Evolutionary conservation across 257 asterid genomes (phyloP), one percentile per base, ranked within the genome.

Genomic region (Ligustrum vulgare): DNA sequence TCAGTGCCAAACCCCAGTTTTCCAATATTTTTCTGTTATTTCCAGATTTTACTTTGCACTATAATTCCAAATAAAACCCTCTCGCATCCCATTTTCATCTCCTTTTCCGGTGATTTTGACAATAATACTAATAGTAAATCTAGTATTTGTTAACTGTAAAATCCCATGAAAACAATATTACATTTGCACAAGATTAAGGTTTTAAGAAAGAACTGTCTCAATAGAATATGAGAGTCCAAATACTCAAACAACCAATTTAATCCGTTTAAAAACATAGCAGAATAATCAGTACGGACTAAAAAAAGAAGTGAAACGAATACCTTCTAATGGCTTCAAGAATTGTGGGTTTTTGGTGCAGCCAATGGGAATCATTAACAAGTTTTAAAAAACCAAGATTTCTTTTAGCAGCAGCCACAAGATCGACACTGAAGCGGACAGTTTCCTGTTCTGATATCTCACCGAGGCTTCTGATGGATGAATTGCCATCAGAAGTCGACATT

Each of bases 341-440:
- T 1, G 88, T 73, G 63, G 93, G 69, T 71, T 58, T 77, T 67
- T 88, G 85, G 60, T 86, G 91, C 23, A 92, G 89, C 89, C 92
- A 90, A 4, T 66, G 86, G 68, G 89, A 84, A 43, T 92, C 97
- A 8, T 85, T 71, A 34, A 94, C 91, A 56, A 88, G 82, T 63
- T 87, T 88, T n/a, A 94, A 78, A 69, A 94, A 87, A 49, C 79
- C 82, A 64, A 94, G 85, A 76, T 88, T 90, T 76, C 87, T 85
- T 70, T 93, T 84, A 3, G 97, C 88, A 67, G 97, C 95, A 70
- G 98, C 83, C 2, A 90, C 97, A 79, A 94, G 98, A 89, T 94
- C 96, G 18, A 94, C 67, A 73, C 86, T 74, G 77, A 90, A 67
- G 0, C 84, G 79, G 68, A 86, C 75, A 0, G 91, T 80, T 71